Conservation (phyloP, 2,329 filamentous ascomycete genomes). For the Aureobasidium lini region DNA sequence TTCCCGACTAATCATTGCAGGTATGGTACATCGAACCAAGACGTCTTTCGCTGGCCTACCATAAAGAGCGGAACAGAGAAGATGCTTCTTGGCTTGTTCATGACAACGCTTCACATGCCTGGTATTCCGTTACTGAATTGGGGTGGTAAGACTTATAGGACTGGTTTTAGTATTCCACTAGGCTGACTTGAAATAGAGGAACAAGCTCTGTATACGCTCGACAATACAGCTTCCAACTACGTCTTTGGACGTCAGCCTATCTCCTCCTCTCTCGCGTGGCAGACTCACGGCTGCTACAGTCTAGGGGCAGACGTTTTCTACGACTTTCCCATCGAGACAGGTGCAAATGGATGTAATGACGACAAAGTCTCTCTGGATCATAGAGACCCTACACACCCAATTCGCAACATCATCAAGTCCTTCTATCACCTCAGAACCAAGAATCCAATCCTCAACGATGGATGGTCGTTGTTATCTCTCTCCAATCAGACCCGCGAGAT, state of each 20-base stretch:
- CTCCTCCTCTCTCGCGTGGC: slow-evolving; percentile 55
- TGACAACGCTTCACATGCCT: slow-evolving; percentile 53
- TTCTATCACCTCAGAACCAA: slow-evolving; percentile 55
- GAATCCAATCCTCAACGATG: slow-evolving; percentile 53
- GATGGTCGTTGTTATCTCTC: slow-evolving; percentile 47
- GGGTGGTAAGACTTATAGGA: slow-evolving; percentile 30
- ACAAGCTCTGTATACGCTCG: slow-evolving; percentile 56
- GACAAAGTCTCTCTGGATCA: slow-evolving; percentile 52
- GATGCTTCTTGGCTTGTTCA: slow-evolving; percentile 51
- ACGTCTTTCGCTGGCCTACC: slow-evolving; percentile 58
- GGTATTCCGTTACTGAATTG: slow-evolving; percentile 56
- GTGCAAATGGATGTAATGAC: slow-evolving; percentile 49
- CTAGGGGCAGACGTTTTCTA: slow-evolving; percentile 50
- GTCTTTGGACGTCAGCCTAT: slow-evolving; percentile 58
- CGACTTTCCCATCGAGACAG: slow-evolving; percentile 49
- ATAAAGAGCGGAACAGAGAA: slow-evolving; percentile 50
- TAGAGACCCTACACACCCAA: slow-evolving; percentile 53
- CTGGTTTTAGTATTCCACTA: neutral
- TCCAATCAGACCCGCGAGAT: slow-evolving; percentile 49
- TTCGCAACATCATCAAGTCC: slow-evolving; percentile 53
- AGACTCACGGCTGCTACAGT: slow-evolving; percentile 56
- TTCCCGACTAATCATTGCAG: neutral
- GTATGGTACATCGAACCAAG: slow-evolving; percentile 57
- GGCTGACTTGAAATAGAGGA: slow-evolving; percentile 39
- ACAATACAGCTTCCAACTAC: slow-evolving; percentile 58